These are phyloP conservation scores for Elongisporangium prolatum DNA, from an alignment of 352 stramenopile genomes.

Conservation along the genomic window DNA sequence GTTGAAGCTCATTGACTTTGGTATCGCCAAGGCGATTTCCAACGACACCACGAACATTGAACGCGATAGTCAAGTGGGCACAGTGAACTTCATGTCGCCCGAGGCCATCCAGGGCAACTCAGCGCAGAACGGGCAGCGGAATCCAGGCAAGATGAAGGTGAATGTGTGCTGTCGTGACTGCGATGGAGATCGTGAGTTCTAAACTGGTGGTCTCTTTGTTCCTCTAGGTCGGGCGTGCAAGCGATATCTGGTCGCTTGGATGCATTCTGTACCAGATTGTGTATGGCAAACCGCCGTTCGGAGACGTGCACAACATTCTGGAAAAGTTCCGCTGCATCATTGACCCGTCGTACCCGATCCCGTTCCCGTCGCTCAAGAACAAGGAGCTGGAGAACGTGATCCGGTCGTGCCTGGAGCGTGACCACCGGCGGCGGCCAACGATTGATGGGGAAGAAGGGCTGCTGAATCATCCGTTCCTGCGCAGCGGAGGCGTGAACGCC, in stretches of 20 bases:
- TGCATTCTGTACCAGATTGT: slow-evolving; percentile 98
- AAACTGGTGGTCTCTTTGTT: slow-evolving; percentile 4
- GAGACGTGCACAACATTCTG: slow-evolving; percentile 90
- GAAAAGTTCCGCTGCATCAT: slow-evolving; percentile 96
- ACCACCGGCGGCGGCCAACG: slow-evolving; percentile 67
- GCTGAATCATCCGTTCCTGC: slow-evolving; percentile 82
- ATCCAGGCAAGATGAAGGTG: slow-evolving; percentile 79
- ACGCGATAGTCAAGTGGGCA: slow-evolving; percentile 94
- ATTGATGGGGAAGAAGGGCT: slow-evolving; percentile 80
- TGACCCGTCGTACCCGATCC: slow-evolving; percentile 89
- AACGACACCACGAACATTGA: slow-evolving; percentile 98
- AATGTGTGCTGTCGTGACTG: background rate
- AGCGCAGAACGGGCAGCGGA: slow-evolving; percentile 37
- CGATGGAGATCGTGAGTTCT: background rate
- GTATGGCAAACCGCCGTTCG: slow-evolving; percentile 95
- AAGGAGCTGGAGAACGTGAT: slow-evolving; percentile 86
- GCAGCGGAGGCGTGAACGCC: slow-evolving; percentile 18
- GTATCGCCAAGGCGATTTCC: slow-evolving; percentile 96
- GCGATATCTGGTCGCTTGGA: slow-evolving; percentile 95
- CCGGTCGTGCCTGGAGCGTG: slow-evolving; percentile 75
- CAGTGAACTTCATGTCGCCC: slow-evolving; percentile 97
- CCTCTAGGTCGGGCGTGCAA: slow-evolving; percentile 80
- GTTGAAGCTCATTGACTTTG: slow-evolving; percentile 98
- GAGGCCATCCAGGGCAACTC: slow-evolving; percentile 83
- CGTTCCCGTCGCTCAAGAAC: slow-evolving; percentile 80